Conservation (phyloP, 805 yeast genomes). For the Yarrowia hollandica region DNA sequence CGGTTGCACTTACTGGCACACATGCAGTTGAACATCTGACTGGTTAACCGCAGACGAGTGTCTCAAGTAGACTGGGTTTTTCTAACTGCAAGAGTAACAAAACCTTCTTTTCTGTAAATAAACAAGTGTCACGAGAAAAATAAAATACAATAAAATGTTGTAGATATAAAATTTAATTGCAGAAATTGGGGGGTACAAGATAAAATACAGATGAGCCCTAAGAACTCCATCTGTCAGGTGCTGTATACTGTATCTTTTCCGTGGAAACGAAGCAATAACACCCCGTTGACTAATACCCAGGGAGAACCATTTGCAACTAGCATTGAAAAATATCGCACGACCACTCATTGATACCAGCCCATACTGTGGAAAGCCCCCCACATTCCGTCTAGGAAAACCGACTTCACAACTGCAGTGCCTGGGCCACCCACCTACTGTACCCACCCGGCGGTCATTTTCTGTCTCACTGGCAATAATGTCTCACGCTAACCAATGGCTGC, state of each 20-base stretch:
- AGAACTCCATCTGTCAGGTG: too few species aligned
- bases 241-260: too few species aligned
- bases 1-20: slow-evolving; percentile 7
- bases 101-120: neutral
- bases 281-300: too few species aligned
- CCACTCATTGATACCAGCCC: too few species aligned
- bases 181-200: too few species aligned
- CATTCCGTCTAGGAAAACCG: too few species aligned
- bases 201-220: too few species aligned
- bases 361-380: neutral
- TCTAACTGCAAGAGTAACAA: neutral
- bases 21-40: neutral
- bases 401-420: neutral
- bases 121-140: neutral
- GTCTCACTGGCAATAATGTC: slow-evolving; percentile 1
- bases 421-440: too few species aligned
- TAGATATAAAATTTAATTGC: too few species aligned
- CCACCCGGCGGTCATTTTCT: slow-evolving; percentile 4
- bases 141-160: neutral
- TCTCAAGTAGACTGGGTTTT: neutral
- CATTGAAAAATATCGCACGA: too few species aligned
- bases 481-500: neutral
- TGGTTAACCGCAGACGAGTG: neutral
- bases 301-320: too few species aligned
- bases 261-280: too few species aligned